Evolutionary conservation across 2,329 filamentous ascomycete genomes (phyloP).

Genomic region (Cercospora berteroae): DNA sequence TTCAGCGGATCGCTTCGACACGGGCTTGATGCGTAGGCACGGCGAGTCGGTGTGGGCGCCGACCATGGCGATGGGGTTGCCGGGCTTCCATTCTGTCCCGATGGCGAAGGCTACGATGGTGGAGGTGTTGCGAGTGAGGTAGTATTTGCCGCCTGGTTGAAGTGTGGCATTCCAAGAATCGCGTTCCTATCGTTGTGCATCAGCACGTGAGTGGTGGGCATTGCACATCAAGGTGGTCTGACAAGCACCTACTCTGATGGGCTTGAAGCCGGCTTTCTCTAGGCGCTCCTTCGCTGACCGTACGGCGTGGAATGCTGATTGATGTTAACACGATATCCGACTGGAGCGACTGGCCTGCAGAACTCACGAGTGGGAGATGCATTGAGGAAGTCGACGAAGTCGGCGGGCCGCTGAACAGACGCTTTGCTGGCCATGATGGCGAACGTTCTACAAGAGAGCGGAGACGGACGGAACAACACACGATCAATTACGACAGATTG

Average conservation of each 20-base stretch:
- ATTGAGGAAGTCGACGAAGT: slow-evolving; percentile 92
- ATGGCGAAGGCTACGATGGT: slow-evolving; percentile 92
- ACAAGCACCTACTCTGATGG: slow-evolving; percentile 61
- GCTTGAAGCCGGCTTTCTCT: slow-evolving; percentile 77
- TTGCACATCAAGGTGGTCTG: slow-evolving; percentile 5
- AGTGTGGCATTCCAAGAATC: slow-evolving; percentile 81
- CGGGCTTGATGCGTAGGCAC: slow-evolving; percentile 86
- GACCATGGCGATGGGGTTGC: slow-evolving; percentile 87
- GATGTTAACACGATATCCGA: not conserved
- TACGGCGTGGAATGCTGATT: slow-evolving; percentile 87
- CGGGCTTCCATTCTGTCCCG: slow-evolving; percentile 84
- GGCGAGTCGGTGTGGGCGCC: slow-evolving; percentile 96
- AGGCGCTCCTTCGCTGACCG: slow-evolving; percentile 73
- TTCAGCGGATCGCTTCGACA: slow-evolving; percentile 81
- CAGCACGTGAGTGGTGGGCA: not conserved
- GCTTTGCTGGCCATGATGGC: slow-evolving; percentile 39
- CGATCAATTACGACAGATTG: not conserved
- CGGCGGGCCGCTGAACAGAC: slow-evolving; percentile 57
- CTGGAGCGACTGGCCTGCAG: not conserved
- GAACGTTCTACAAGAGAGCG: not conserved
- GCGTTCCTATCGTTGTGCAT: slow-evolving; percentile 61
- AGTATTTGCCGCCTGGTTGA: slow-evolving; percentile 89
- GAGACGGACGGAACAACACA: not conserved
- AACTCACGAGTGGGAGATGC: slow-evolving; percentile 83
- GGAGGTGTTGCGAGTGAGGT: slow-evolving; percentile 87